Evolutionary conservation across 2,329 filamentous ascomycete genomes (phyloP).

Genomic region (Alternaria angustiovoidea): DNA sequence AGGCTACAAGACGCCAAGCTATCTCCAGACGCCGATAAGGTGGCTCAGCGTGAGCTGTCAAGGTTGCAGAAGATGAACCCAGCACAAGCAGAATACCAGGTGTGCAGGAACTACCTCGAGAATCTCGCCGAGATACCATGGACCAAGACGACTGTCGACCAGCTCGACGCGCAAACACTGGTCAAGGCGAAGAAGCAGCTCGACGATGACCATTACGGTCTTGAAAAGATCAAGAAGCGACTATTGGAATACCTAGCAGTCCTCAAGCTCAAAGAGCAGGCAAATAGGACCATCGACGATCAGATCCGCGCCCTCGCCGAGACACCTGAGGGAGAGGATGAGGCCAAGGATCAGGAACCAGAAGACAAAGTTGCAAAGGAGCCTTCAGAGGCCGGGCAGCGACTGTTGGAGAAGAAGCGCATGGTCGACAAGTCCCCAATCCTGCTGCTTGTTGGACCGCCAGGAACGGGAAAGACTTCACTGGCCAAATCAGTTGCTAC

Average conservation of each 20-base stretch:
- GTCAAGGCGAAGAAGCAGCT: constrained; percentile 84
- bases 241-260: constrained; percentile 95
- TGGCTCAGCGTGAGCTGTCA: constrained; percentile 89
- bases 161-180: constrained; percentile 82
- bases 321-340: constrained; percentile 46
- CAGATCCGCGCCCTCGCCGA: constrained; percentile 71
- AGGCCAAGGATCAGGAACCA: constrained; percentile 50
- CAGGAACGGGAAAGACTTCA: constrained; percentile 95
- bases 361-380: constrained; percentile 52
- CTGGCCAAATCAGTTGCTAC: constrained; percentile 92
- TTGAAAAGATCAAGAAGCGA: constrained; percentile 97
- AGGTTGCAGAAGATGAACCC: constrained; percentile 94
- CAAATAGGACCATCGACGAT: constrained; percentile 82
- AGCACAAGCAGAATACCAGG: constrained; percentile 93
- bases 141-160: constrained; percentile 83
- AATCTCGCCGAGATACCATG: constrained; percentile 94
- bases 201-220: constrained; percentile 93
- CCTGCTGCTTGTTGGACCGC: constrained; percentile 88
- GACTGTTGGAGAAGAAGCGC: constrained; percentile 79
- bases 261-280: constrained; percentile 90
- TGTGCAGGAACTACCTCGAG: constrained; percentile 91
- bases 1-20: constrained; percentile 83
- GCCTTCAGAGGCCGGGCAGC: constrained; percentile 65
- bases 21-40: constrained; percentile 83
- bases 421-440: constrained; percentile 97